Percentiles rank a stretch among this genome's conserved stretches.
These are phyloP conservation scores for Sporothrix variecibatus DNA, from an alignment of 2,329 filamentous ascomycete species.

Conservation along the genomic window DNA sequence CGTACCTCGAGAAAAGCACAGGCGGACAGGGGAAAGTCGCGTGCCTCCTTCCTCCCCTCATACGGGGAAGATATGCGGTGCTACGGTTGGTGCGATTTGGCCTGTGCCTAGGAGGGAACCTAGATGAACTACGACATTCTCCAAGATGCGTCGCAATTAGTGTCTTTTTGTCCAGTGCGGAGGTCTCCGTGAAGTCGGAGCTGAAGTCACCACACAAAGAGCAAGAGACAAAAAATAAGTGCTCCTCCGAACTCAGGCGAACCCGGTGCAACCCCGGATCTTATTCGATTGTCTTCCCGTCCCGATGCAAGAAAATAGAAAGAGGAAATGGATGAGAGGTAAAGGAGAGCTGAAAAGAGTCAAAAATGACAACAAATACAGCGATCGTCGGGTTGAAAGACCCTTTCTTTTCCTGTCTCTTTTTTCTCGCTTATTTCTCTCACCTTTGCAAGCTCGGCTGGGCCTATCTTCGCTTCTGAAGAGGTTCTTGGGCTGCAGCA, in stretches of 20 bases:
- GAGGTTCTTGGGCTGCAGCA: neutral
- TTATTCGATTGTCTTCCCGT: no score
- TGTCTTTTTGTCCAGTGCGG: neutral
- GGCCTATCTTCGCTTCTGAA: neutral
- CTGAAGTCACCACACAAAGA: neutral
- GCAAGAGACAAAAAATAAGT: neutral
- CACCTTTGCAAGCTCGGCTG: neutral
- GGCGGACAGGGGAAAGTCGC: slow-evolving; percentile 14
- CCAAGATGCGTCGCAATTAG: neutral
- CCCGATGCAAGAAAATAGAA: neutral
- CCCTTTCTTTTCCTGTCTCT: neutral
- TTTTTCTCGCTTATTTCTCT: neutral
- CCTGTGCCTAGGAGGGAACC: slow-evolving; percentile 7
- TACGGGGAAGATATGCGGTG: neutral
- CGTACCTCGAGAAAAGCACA: neutral
- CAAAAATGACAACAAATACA: neutral
- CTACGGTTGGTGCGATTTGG: neutral
- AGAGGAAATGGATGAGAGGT: neutral
- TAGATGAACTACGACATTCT: slow-evolving; percentile 3
- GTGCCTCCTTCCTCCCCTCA: slow-evolving; percentile 19
- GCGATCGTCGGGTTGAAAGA: neutral
- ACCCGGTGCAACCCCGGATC: slow-evolving; percentile 4
- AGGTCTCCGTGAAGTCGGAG: neutral
- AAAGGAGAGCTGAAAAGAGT: neutral
- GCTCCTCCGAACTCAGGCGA: neutral